Base-by-base conservation (phyloP, 1,284 basidiomycete genomes). In the Xanthoconium separans region DNA sequence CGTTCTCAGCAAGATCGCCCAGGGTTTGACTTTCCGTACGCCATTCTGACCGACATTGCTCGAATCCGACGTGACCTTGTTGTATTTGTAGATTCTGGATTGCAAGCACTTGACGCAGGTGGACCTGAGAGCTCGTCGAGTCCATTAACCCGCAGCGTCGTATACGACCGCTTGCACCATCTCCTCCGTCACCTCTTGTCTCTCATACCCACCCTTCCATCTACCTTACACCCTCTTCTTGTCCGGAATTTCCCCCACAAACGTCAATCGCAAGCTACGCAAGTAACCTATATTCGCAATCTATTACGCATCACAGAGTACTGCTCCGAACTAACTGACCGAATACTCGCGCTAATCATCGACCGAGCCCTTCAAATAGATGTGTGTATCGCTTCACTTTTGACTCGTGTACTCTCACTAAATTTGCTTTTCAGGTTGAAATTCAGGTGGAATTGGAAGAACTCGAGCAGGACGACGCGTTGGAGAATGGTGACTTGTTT, bases 371-470 rank as follows among this genome's bases (percentile, higher is more conserved):
- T 99, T 39, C 89, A 96, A 70, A 93, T 99, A 55, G 97, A 99
- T 70, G 95, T 96, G 66, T 58, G 90, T 78, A 15, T 31, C 15
- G 2, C 13, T 5, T 44, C 43, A 27, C 9, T 47, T 22, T 42
- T n/a, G 31, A n/a, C 3, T 6, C 36, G 24, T 44, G 15, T n/a
- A 4, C 31, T 41, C n/a, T 11, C 33, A 8, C 56, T 61, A 46
- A 47, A n/a, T 24, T 12, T 51, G 13, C 20, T n/a, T 31, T 20
- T 31, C 61, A 95, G 92, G 92, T 98, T 44, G 96, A 99, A 73
- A 97, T 99, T 47, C 96, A 98, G 71, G 90, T 95, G 20, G 94
- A 96, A 65, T 70, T 96, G 3, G 96, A 98, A 69, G 95, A 98
- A 61, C 76, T 96, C 18, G 95, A 97, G 65, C 87, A 87, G 10